Base-by-base conservation (phyloP, 2,329 filamentous ascomycete species). In the Sporothrix inflata region DNA sequence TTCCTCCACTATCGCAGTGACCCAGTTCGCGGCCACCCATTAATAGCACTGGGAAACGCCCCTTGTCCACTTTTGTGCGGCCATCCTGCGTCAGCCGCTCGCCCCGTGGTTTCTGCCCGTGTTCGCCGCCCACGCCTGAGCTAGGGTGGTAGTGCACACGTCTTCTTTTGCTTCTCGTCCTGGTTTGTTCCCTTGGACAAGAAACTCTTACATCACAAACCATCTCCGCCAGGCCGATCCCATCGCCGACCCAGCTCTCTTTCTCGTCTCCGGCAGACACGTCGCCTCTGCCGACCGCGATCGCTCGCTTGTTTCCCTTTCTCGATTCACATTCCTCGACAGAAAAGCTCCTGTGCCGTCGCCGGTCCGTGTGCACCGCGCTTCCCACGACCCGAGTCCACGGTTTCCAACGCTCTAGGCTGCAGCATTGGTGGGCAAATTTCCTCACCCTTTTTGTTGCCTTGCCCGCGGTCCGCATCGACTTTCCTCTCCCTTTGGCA, bases 81-180 rank as follows among this genome's bases (percentile, higher is more conserved):
- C 53, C 53, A 55, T 57, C 19, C 65, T 70, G 70, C 68, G 68
- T 72, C 70, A 72, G 68, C 73, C 63, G 70, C 63, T 72, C 63
- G 47, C 60, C 49, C 61, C 40, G 68, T 65, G 60, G 57, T 70
- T 75, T 75, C 74, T 75, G 74, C 74, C 74, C 51, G 30, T 69
- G 61, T 71, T 75, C 73, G 74, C 74, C 74, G 73, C 73, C 74
- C 69, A 55, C 9, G 27, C 19, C 53, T 27, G 30, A 74, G 63
- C 71, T 74, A 72, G 71, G 70, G 70, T 70, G 47, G 71, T 72
- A 74, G 73, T 75, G 74, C 75, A 74, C 74, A 74, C 73, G 73
- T 74, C 73, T 67, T 74, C 71, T 68, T 74, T 71, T 71, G 42
- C 63, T 49, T 70, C 67, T 67, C 55, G 34, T 70, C 40, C 60